Evolutionary conservation across 2,329 filamentous ascomycete genomes (phyloP), one percentile per base, ranked within the genome.

Genomic region (Calcarisporium arbuscula): DNA sequence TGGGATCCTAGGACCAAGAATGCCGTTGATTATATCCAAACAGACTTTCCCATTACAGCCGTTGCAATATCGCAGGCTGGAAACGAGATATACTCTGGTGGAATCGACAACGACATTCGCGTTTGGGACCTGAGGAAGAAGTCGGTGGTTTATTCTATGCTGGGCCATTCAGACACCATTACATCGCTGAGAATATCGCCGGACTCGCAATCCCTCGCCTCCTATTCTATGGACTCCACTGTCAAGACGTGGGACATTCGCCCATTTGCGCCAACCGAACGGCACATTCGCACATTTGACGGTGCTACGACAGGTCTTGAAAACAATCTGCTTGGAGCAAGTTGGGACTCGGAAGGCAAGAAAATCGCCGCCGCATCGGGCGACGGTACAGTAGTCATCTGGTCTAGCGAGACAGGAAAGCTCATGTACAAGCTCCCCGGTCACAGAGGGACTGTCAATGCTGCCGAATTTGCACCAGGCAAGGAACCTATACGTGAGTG

Each of bases 111-210:
- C 54, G 88, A 94, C 49, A 94, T 98, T 57, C 87, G 89, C 50
- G 89, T 94, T 15, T 98, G 92, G 90, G 92, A 98, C 60, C 65
- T 96, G 53, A 80, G 92, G 46, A 96, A 95, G 67, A 88, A 94
- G 61, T 76, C 82, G 6, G 76, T 94, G 4, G 79, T 87, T 6
- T 95, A 96, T 60, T 82, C 83, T 2, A 81, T 98, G 71, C 62
- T 84, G 10, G 92, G 92, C 0, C 92, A 98, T 57, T 82, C 79
- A 34, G 92, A 98, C 55, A 96, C 90, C 1, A 72, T 98, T 43
- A 94, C 89, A 4, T 94, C 88, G 10, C 69, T 98, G 30, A 73
- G 84, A 35, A 77, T 96, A n/a, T 95, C 90, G 3, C 90, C 92
- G 0, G 90, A 98, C 57, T 85, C 85, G 25, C 89, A 95, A 58